Percentiles rank a stretch among this genome's conserved stretches.
Evolutionary conservation across 2,329 filamentous ascomycete species (phyloP).

Genomic region (Ceratocystiopsis brevicomis): DNA sequence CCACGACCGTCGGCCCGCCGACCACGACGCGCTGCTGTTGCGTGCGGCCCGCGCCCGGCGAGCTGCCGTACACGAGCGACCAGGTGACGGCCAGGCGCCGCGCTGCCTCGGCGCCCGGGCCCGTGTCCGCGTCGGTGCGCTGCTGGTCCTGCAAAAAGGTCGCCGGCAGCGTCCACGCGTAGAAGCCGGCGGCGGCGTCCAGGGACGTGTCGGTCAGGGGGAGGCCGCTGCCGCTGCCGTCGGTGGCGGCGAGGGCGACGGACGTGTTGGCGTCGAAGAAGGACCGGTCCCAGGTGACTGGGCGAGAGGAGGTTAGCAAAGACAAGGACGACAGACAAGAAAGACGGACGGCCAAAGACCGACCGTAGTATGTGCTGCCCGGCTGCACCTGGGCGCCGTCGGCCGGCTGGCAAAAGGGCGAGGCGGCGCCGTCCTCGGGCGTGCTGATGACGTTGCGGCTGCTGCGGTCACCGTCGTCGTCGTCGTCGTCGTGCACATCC

Average conservation of each 20-base stretch:
- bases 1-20: slow-evolving; percentile 13
- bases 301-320: not conserved
- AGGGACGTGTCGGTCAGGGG: slow-evolving; percentile 7
- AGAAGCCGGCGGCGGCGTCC: slow-evolving; percentile 14
- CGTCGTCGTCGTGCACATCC: too few species aligned
- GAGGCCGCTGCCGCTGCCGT: slow-evolving; percentile 7
- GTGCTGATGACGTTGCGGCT: not conserved
- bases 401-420: slow-evolving; percentile 18
- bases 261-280: slow-evolving; percentile 11
- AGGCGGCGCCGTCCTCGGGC: slow-evolving; percentile 9
- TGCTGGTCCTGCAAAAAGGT: slow-evolving; percentile 8
- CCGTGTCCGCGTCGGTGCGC: not conserved
- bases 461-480: too few species aligned
- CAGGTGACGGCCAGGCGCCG: slow-evolving; percentile 8
- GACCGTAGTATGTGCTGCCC: slow-evolving; percentile 18
- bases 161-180: slow-evolving; percentile 10
- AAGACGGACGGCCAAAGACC: slow-evolving; percentile 1
- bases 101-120: slow-evolving; percentile 1
- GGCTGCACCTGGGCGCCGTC: slow-evolving; percentile 13
- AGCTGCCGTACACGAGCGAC: slow-evolving; percentile 10
- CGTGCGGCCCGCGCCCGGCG: slow-evolving; percentile 3
- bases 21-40: slow-evolving; percentile 4
- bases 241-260: slow-evolving; percentile 9
- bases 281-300: slow-evolving; percentile 17
- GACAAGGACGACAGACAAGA: not conserved